These are phyloP conservation scores for Microdochium trichocladiopsis DNA, from an alignment of 2,329 filamentous ascomycete genomes.

Conservation along the genomic window DNA sequence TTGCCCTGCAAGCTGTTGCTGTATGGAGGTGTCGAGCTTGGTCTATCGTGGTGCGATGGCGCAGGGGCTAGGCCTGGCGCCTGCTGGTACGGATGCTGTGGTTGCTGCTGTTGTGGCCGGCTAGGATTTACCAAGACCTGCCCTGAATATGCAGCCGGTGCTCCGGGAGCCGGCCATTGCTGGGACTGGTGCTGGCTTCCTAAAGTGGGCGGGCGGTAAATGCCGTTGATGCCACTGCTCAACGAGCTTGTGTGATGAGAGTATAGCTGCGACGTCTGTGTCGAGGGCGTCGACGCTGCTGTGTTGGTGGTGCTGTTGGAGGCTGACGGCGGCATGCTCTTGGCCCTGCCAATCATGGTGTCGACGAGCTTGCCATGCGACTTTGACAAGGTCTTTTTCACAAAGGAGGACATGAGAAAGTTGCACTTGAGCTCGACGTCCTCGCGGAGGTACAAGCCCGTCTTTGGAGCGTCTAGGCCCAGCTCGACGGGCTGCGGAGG, in stretches of 20 bases:
- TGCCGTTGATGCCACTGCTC: neutral
- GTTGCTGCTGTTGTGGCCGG: neutral
- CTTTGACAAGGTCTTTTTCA: constrained; percentile 76
- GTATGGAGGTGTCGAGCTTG: neutral
- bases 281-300: neutral
- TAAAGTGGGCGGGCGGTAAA: neutral
- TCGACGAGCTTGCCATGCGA: constrained; percentile 66
- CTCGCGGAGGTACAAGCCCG: constrained; percentile 75
- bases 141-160: neutral
- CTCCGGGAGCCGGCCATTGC: neutral
- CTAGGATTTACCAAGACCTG: neutral
- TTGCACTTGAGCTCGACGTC: constrained; percentile 81
- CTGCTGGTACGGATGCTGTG: neutral
- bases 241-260: neutral
- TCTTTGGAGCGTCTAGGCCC: constrained; percentile 48
- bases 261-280: neutral
- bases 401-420: constrained; percentile 65
- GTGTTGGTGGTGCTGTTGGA: neutral
- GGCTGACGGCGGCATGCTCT: constrained; percentile 9
- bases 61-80: neutral
- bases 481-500: constrained; percentile 42
- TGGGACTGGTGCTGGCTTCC: neutral
- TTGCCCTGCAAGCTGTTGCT: neutral
- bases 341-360: constrained; percentile 45
- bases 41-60: neutral